Evolutionary conservation across 345 rosid genomes (phyloP).

Genomic region (Eucalyptus camaldulensis): DNA sequence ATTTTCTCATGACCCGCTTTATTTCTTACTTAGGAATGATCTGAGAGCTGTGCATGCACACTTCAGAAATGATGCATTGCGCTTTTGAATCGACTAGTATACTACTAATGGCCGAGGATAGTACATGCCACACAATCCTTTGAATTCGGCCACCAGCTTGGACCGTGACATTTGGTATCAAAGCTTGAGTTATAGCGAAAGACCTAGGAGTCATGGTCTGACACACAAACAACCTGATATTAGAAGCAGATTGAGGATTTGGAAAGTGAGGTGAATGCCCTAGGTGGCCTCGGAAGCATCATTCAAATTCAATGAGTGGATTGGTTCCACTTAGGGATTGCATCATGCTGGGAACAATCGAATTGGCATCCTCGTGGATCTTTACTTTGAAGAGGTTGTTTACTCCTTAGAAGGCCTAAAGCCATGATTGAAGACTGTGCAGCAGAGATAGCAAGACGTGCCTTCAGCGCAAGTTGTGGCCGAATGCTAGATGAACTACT

Average conservation of each 20-base stretch:
- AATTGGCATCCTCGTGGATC: background rate
- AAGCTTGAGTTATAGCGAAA: background rate
- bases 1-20: background rate
- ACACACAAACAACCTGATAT: background rate
- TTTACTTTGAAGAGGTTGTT: too few relatives aligned
- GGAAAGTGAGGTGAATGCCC: background rate
- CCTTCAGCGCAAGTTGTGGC: background rate
- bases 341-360: background rate
- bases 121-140: background rate
- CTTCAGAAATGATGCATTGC: background rate
- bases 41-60: background rate
- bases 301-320: background rate
- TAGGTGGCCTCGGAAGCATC: background rate
- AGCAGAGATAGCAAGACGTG: background rate
- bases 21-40: background rate
- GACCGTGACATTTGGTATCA: background rate
- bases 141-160: background rate
- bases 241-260: background rate
- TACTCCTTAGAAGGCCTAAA: too few relatives aligned
- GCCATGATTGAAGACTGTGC: background rate
- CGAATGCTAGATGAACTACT: too few relatives aligned
- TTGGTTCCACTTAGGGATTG: background rate
- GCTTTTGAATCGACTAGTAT: background rate
- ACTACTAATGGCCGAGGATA: background rate
- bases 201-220: background rate